These are phyloP conservation scores for Microcyclospora tardicrescens DNA, from an alignment of 2,329 filamentous ascomycete species.

Conservation along the genomic window DNA sequence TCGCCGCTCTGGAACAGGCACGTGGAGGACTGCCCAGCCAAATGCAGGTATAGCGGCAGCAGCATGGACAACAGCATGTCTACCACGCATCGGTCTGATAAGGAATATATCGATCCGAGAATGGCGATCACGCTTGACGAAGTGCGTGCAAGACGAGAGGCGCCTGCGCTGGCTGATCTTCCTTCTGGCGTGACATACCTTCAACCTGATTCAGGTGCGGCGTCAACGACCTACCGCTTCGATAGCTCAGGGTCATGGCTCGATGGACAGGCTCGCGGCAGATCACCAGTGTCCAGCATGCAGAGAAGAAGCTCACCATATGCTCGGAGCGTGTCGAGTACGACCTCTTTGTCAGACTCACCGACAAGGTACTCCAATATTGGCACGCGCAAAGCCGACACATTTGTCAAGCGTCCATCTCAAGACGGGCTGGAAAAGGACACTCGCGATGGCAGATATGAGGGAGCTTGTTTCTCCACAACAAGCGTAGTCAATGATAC, in stretches of 20 bases:
- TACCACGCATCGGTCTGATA: constrained; percentile 28
- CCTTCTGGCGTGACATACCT: constrained; percentile 18
- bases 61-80: constrained; percentile 20
- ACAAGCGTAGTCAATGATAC: neutral
- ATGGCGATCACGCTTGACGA: constrained; percentile 33
- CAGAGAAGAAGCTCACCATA: constrained; percentile 21
- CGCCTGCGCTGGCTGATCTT: neutral
- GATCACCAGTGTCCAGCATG: constrained; percentile 23
- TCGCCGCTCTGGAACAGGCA: constrained; percentile 4
- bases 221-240: constrained; percentile 31
- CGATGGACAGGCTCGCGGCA: constrained; percentile 23
- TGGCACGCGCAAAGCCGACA: neutral
- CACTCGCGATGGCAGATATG: neutral
- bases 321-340: constrained; percentile 16
- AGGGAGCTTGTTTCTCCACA: neutral
- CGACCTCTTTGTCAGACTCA: constrained; percentile 16
- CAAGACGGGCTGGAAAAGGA: neutral
- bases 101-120: constrained; percentile 36
- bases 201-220: constrained; percentile 25
- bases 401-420: neutral
- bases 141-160: constrained; percentile 19
- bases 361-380: constrained; percentile 4
- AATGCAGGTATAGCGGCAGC: too few relatives aligned
- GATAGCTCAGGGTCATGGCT: constrained; percentile 34
- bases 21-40: neutral